Evolutionary conservation across 495 filamentous ascomycete genomes (phyloP).

Genomic region (Talaromyces proteolyticus): DNA sequence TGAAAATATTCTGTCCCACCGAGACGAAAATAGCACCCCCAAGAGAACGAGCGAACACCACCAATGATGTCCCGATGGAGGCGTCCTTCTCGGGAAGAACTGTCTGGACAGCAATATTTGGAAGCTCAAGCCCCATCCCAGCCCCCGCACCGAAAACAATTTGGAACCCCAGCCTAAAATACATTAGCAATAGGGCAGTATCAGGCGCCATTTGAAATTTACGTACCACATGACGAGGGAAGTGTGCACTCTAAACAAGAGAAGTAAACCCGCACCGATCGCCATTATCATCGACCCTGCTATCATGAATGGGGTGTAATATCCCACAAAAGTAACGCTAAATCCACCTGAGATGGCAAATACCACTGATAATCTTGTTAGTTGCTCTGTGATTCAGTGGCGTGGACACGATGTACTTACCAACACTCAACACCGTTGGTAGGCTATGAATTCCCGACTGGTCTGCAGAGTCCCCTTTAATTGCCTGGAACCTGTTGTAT

Average conservation of each 20-base stretch:
- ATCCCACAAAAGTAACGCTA: slow-evolving; percentile 48
- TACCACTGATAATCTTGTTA: slow-evolving; percentile 2
- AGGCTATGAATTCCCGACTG: slow-evolving; percentile 38
- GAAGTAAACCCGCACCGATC: slow-evolving; percentile 55
- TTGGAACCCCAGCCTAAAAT: slow-evolving; percentile 24
- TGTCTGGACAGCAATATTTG: slow-evolving; percentile 52
- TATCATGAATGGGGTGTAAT: slow-evolving; percentile 60
- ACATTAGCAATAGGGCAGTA: background rate
- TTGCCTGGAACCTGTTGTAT: slow-evolving; percentile 53
- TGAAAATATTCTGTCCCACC: slow-evolving; percentile 48
- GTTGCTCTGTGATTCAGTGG: background rate
- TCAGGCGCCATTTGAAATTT: slow-evolving; percentile 18
- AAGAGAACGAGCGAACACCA: slow-evolving; percentile 53
- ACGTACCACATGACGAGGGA: slow-evolving; percentile 50
- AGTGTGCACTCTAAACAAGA: slow-evolving; percentile 44
- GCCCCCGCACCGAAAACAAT: slow-evolving; percentile 54
- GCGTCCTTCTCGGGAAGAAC: slow-evolving; percentile 50
- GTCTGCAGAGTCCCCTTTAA: slow-evolving; percentile 52
- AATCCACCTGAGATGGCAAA: slow-evolving; percentile 17
- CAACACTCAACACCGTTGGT: slow-evolving; percentile 12
- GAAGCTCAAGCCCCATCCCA: slow-evolving; percentile 51
- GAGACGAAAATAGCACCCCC: slow-evolving; percentile 57
- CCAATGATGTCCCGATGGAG: slow-evolving; percentile 46
- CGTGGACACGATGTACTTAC: slow-evolving; percentile 2
- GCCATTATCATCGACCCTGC: slow-evolving; percentile 38